A percentile compares a stretch with the other conserved stretches of the same genome.
phyloP scores from a whole-genome alignment of 768 basidiomycete species.

The Collybia nuda region DNA sequence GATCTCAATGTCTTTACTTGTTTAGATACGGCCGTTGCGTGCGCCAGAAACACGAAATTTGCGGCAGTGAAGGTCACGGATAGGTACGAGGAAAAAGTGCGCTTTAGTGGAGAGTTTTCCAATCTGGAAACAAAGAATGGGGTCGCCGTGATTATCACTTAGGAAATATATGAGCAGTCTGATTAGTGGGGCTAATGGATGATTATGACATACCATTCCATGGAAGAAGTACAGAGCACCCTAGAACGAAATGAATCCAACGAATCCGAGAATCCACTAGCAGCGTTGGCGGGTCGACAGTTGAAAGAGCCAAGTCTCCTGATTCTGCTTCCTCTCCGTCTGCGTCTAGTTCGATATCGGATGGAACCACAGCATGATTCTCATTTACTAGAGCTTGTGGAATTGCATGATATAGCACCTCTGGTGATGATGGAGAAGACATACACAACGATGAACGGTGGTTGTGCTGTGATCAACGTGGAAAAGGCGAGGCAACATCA shows the following conservation, averaged over 20 bases:
- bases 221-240: slow-evolving; percentile 77
- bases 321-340: slow-evolving; percentile 19
- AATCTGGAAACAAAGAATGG: slow-evolving; percentile 79
- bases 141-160: slow-evolving; percentile 85
- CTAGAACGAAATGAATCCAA: slow-evolving; percentile 58
- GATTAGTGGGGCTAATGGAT: not conserved
- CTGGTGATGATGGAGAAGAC: slow-evolving; percentile 29
- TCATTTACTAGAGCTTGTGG: slow-evolving; percentile 36
- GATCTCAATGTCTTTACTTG: slow-evolving; percentile 41
- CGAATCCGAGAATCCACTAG: slow-evolving; percentile 43
- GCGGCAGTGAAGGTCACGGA: slow-evolving; percentile 61
- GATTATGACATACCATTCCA: slow-evolving; percentile 75
- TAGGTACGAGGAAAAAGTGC: slow-evolving; percentile 67
- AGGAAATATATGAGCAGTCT: not conserved
- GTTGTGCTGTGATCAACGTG: not conserved
- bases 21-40: slow-evolving; percentile 70
- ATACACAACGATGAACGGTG: slow-evolving; percentile 10
- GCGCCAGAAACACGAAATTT: slow-evolving; percentile 70
- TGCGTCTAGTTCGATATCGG: slow-evolving; percentile 28
- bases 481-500: no score
- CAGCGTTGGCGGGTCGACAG: slow-evolving; percentile 24
- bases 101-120: slow-evolving; percentile 51
- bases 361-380: slow-evolving; percentile 19
- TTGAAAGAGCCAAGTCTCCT: slow-evolving; percentile 16
- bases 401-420: slow-evolving; percentile 42